Base-by-base conservation (phyloP, 192 early-diverging fungal genomes). In the Piromyces sp. region DNA sequence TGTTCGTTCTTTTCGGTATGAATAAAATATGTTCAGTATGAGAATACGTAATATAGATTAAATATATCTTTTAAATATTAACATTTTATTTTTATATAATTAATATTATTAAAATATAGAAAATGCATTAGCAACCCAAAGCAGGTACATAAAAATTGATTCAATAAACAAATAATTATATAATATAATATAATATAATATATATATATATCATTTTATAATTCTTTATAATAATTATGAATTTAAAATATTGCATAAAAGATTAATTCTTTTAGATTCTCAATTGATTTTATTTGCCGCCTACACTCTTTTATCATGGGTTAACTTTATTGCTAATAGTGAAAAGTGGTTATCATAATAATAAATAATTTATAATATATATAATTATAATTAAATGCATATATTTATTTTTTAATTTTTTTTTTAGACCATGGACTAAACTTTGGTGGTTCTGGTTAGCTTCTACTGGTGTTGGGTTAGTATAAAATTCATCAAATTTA, bases 281-380 rank as follows among this genome's bases (percentile, higher is more conserved):
- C 94, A 96, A 88, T 88, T 99, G 81, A 91, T 98, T 31, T 92
- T 98, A 82, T 98, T 97, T 85, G 93, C 94, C 89, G 87, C 95
- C 30, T 88, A 88, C 19, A 89, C 95, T n/a, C 88, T 96, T 33
- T 98, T 95, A 86, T 89, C 89, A 68, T 99, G 96, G 87, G 31
- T 82, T 82, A 36, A 31, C n/a, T 82, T 30, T 29, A 30, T 14
- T 30, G 79, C 16, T 22, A 22, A 37, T 82, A 84, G 86, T 68
- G 80, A 83, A 87, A 86, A 29, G 85, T 58, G 11, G 79, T 86
- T n/a, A 81, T 82, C 5, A 81, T 31, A 15, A 79, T 78, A 14
- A 79, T 84, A 29, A 82, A 86, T 16, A 84, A 82, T 0, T 82
- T 85, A 83, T 84, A 85, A 82, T 90, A 86, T 86, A 84, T 86